Base-by-base conservation (phyloP, 148 eudicot species). In the Cornus florida region DNA sequence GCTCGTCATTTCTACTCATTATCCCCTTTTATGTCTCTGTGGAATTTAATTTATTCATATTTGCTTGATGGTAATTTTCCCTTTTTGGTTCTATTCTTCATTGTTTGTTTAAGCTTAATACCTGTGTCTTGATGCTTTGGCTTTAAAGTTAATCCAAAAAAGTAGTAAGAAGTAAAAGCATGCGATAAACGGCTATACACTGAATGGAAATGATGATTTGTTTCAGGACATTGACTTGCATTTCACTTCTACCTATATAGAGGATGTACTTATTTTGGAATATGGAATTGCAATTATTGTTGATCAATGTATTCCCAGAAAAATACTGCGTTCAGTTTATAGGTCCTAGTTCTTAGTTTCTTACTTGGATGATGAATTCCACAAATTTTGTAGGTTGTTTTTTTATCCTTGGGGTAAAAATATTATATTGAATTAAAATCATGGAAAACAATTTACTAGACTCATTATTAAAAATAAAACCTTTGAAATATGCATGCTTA, bases 1-100 rank as follows among this genome's bases (percentile, higher is more conserved):
- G 88, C 14, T 71, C 81, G 39, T 62, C 73, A 46, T 77, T 70
- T 71, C 53, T 73, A 67, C 57, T 7, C 59, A 70, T 20, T 71
- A 60, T 73, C 16, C 8, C 28, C 24, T 74, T 23, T 75, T 59
- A 7, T 32, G 7, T 70, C 32, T 72, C 28, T 28, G 28, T 20
- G 67, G 14, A 59, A 50, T 48, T 38, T 73, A 64, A 22, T 48
- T 69, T 67, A 7, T 23, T 48, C 35, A 65, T 59, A 41, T 78
- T 32, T 53, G 31, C 56, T 50, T 16, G 10, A 20, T 23, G 71
- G 28, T 20, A 43, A 35, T 60, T 69, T 5, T 62, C 70, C 28
- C 53, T 57, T 69, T 77, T 70, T 8, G 53, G 8, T 78, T 3
- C 28, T 70, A 19, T 23, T 24, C 41, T 24, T 32, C 60, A 11